These are phyloP conservation scores for Acacia crassicarpa DNA, from an alignment of 306 rosid species.

Conservation along the genomic window DNA sequence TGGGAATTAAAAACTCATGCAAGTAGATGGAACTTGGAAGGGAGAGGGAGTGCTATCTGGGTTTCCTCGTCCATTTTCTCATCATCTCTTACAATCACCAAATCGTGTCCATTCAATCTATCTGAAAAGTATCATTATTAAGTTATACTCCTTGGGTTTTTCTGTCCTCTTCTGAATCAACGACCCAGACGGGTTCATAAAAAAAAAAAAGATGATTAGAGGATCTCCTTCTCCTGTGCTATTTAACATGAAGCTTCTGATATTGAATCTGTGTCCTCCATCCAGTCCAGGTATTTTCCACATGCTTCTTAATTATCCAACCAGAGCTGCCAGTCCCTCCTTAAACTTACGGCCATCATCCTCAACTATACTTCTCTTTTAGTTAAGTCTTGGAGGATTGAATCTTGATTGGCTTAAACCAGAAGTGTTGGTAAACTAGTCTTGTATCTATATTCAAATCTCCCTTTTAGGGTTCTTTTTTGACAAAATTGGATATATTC, in stretches of 20 bases:
- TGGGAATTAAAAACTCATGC: not conserved
- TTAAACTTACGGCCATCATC: not conserved
- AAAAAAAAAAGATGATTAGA: no score
- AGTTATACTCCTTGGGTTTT: no score
- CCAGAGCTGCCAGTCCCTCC: not conserved
- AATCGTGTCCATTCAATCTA: no score
- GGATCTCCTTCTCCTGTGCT: no score
- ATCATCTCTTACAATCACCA: no score
- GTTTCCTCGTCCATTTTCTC: no score
- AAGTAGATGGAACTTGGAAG: not conserved
- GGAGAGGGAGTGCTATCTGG: not conserved
- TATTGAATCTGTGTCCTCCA: not conserved
- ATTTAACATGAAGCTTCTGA: not conserved
- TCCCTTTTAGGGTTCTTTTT: not conserved
- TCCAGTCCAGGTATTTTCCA: not conserved
- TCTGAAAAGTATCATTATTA: no score
- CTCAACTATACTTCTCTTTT: not conserved
- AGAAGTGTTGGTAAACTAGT: not conserved
- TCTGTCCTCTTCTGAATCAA: no score
- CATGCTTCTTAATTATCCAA: not conserved
- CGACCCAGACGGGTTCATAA: no score
- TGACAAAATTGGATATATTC: slow-evolving; percentile 12
- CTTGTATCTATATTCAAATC: not conserved
- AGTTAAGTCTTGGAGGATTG: not conserved
- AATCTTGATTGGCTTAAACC: not conserved